These are phyloP conservation scores for Puccinia sorghi DNA, from an alignment of 1,284 basidiomycete genomes.

Conservation along the genomic window DNA sequence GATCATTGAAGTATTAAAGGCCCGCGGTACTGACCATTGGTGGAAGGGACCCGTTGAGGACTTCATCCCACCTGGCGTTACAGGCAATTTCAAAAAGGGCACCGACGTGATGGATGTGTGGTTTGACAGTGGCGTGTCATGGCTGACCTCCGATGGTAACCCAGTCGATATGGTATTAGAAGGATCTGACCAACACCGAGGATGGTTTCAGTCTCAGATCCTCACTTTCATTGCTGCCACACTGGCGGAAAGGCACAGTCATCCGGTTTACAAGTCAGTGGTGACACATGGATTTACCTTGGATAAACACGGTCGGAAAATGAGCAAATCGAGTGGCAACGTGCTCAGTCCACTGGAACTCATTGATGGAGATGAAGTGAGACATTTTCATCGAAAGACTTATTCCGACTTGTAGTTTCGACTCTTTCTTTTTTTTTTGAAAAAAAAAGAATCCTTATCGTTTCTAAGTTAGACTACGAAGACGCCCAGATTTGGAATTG, in stretches of 20 bases:
- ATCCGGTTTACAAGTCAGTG: slow-evolving; percentile 69
- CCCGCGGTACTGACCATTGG: slow-evolving; percentile 80
- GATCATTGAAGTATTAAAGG: slow-evolving; percentile 73
- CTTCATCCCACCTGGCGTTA: slow-evolving; percentile 70
- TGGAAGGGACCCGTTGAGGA: slow-evolving; percentile 83
- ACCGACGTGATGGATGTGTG: slow-evolving; percentile 98
- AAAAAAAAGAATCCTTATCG: not conserved
- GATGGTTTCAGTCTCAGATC: slow-evolving; percentile 97
- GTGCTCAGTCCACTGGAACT: slow-evolving; percentile 81
- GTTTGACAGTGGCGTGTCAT: slow-evolving; percentile 97
- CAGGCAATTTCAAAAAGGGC: slow-evolving; percentile 69
- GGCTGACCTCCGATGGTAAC: slow-evolving; percentile 71
- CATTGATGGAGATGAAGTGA: slow-evolving; percentile 74
- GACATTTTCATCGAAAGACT: slow-evolving; percentile 52
- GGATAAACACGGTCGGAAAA: slow-evolving; percentile 87
- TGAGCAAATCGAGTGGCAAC: slow-evolving; percentile 98
- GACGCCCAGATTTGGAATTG: slow-evolving; percentile 78
- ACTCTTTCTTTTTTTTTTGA: not conserved
- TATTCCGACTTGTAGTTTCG: not conserved
- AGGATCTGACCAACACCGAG: slow-evolving; percentile 95
- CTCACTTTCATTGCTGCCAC: slow-evolving; percentile 71
- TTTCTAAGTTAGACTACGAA: slow-evolving; percentile 61
- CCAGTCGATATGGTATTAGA: slow-evolving; percentile 88
- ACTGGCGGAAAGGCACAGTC: slow-evolving; percentile 50
- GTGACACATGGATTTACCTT: slow-evolving; percentile 96